Evolutionary conservation across 495 filamentous ascomycete genomes (phyloP), one percentile per base, ranked within the genome.

Genomic region (Penicillium egyptiacum): DNA sequence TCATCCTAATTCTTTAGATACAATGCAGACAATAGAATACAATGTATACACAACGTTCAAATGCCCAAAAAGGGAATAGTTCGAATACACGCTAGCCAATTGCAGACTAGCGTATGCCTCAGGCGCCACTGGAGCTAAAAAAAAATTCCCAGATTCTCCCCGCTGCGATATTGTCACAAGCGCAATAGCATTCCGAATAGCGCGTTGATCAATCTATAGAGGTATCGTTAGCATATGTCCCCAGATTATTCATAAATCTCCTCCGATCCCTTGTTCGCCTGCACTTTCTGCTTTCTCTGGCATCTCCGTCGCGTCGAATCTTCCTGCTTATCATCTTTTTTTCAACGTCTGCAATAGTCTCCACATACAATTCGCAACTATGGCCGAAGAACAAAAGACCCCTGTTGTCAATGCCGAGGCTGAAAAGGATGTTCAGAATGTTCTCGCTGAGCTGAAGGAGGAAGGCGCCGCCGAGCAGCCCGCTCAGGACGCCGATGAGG

Each of bases 371-470:
- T 45, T 57, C 55, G 22, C 59, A 58, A 65, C 48, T 25, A 79
- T 79, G 75, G 62, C 76, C 55, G 74, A 72, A 22, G 74, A 77
- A 63, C 67, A 75, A 50, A 78, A 78, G 64, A 58, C 68, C 50
- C 62, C 63, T 56, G 60, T 64, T 45, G 22, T 33, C 53, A 78
- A 78, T 49, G 59, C 67, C 41, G 75, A 75, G 47, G 73, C 77
- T 16, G 73, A 73, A 58, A 67, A 76, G 66, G 75, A 79, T 66
- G 77, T 79, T 33, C 75, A 78, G 69, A 70, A 73, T 58, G 71
- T 78, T 16, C 70, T 78, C 28, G 71, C 74, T 11, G 77, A 79
- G 60, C 62, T 79, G 69, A 76, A 79, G 67, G 75, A 75, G 31
- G 56, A 61, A 23, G 58, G 54, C n/a, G 50, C 63, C 33, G 25